Evolutionary conservation across 805 yeast species (phyloP), one percentile per base, ranked within the genome.

Genomic region (Sungouiella blattae): DNA sequence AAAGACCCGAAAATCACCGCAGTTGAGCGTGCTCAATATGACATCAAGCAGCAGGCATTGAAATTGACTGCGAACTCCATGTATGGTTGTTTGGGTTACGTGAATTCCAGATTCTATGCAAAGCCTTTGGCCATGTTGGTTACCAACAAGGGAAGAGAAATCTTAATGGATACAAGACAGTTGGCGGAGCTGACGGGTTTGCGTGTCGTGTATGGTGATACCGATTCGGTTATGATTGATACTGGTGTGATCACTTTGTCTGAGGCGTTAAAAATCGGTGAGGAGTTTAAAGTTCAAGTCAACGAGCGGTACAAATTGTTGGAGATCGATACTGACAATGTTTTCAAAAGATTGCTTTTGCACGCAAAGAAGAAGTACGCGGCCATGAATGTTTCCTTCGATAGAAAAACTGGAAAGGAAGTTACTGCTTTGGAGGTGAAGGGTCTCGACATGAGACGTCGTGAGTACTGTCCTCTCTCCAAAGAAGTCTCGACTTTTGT

Each of bases 331-430:
- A 88, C 86, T 46, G 99, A 93, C 65, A 88, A 91, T 53, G 88
- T 88, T 1, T 93, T 87, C 66, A 83, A 86, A 53, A 77, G 87
- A 45, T 67, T 93, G 35, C 68, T 93, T 37, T 66, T 93, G 33
- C 95, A 87, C 57, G 86, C 96, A n/a, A 93, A 93, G 68, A 93
- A 93, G 77, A 93, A 93, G 64, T 93, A 93, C 57, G 98, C 98
- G 6, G 98, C 98, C 1, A 69, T 89, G 66, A 83, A 80, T 50
- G 77, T 76, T 20, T 58, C 74, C 1, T 49, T 69, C 40, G 71
- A 71, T 48, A 62, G 45, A 40, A 65, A 67, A 25, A 83, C 87
- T 8, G 74, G 76, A 8, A 77, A 82, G 39, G 69, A 63, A 33
- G 36, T 39, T 4, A 65, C 80, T 5, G 57, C 65, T 13, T 67